Conservation (phyloP, 2,329 filamentous ascomycete species). For the Aspergillus felis region DNA sequence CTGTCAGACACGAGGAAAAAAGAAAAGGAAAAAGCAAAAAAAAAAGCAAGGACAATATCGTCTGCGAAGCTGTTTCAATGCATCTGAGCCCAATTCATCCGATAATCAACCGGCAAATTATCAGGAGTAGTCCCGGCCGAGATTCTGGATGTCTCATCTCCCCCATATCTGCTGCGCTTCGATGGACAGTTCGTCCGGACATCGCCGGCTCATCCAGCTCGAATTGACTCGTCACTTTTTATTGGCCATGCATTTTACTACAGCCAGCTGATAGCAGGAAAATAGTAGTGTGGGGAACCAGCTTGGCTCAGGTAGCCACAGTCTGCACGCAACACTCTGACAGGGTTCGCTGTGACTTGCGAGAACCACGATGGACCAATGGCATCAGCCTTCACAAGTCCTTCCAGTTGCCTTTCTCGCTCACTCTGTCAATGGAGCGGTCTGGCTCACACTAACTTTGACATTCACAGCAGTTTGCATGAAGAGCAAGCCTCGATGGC, state of each 20-base stretch:
- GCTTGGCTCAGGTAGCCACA: neutral
- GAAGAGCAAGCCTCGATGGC: neutral
- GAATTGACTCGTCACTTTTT: neutral
- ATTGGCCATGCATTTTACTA: neutral
- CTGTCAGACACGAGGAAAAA: neutral
- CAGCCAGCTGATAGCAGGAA: neutral
- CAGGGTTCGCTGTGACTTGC: neutral
- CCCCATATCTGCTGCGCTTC: neutral
- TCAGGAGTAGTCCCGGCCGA: neutral
- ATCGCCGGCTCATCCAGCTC: neutral
- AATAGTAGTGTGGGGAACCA: neutral
- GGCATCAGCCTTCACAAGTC: neutral
- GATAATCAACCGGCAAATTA: neutral
- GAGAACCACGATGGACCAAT: neutral
- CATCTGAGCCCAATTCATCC: neutral
- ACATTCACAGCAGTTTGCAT: neutral
- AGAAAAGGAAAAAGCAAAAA: neutral
- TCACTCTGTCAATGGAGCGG: neutral
- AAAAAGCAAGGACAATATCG: neutral
- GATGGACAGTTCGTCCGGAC: slow-evolving; percentile 7
- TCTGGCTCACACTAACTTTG: neutral
- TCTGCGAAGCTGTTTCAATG: neutral
- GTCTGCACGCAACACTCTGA: neutral
- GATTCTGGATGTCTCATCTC: neutral
- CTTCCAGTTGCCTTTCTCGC: neutral